Evolutionary conservation across 164 flowering plant genomes (phyloP).

Genomic region (Piper longum): DNA sequence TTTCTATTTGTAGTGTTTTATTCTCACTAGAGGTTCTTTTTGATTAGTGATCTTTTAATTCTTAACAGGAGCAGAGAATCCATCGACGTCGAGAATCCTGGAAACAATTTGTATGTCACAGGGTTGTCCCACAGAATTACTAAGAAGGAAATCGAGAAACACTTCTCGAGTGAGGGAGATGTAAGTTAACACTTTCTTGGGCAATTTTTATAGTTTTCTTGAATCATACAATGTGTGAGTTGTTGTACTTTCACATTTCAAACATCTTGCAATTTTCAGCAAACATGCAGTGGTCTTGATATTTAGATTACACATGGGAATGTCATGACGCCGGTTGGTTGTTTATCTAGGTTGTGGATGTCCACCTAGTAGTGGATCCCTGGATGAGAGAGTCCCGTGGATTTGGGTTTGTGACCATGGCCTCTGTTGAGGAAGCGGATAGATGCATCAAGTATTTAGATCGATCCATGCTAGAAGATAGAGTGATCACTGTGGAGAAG

Average conservation of each 20-base stretch:
- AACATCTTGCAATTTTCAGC: too few species aligned
- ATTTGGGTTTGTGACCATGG: slow-evolving; percentile 90
- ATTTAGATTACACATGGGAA: too few species aligned
- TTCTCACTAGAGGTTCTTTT: too few species aligned
- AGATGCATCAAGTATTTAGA: slow-evolving; percentile 70
- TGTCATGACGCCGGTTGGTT: not conserved
- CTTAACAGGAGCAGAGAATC: slow-evolving; percentile 41
- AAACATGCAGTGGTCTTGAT: too few species aligned
- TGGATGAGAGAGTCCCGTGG: slow-evolving; percentile 92
- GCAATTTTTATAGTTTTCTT: too few species aligned
- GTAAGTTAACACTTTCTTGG: slow-evolving; percentile 16
- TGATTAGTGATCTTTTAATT: not conserved
- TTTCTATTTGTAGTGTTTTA: too few species aligned
- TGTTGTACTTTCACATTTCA: too few species aligned
- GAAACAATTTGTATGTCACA: slow-evolving; percentile 85
- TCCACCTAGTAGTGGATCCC: slow-evolving; percentile 90
- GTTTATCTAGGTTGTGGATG: slow-evolving; percentile 51
- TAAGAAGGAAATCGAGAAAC: slow-evolving; percentile 67
- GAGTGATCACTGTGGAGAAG: slow-evolving; percentile 89
- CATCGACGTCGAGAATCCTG: slow-evolving; percentile 76
- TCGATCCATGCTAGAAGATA: slow-evolving; percentile 68
- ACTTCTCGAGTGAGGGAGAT: slow-evolving; percentile 70
- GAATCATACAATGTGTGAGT: too few species aligned
- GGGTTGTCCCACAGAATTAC: slow-evolving; percentile 73
- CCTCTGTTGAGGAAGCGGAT: slow-evolving; percentile 46